A percentile compares a stretch with the other conserved stretches of the same genome.
These are phyloP conservation scores for Fusarium udum DNA, from an alignment of 2,329 filamentous ascomycete genomes.

Conservation along the genomic window DNA sequence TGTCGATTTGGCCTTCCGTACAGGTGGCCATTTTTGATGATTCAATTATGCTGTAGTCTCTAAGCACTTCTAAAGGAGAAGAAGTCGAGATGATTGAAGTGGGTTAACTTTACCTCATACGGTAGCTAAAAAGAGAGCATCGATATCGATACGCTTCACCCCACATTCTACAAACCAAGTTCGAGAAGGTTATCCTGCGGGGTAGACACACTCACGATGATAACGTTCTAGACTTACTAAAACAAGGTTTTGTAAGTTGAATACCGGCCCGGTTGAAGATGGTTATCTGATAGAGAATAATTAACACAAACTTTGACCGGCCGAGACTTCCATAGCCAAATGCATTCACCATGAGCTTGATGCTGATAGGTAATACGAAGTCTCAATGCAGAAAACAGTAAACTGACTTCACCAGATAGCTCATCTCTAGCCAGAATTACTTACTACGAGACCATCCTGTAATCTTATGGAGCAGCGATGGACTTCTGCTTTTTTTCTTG, in stretches of 20 bases:
- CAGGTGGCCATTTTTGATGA: too few species aligned
- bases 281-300: not conserved
- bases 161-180: not conserved
- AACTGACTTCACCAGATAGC: not conserved
- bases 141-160: not conserved
- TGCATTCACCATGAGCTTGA: not conserved
- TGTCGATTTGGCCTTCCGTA: too few species aligned
- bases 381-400: not conserved
- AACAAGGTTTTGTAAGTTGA: not conserved
- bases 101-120: not conserved
- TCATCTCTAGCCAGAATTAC: not conserved
- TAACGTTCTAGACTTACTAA: not conserved
- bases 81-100: not conserved
- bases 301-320: too few species aligned
- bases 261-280: not conserved
- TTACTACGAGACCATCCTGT: not conserved
- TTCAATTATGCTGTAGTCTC: not conserved
- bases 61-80: not conserved
- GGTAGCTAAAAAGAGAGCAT: constrained; percentile 19
- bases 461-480: not conserved
- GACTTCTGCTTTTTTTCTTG: too few species aligned
- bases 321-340: not conserved
- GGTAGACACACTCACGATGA: not conserved
- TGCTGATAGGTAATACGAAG: too few species aligned
- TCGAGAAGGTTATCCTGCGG: not conserved